Conservation (phyloP, 768 basidiomycete species). For the Lyophyllum semitale region DNA sequence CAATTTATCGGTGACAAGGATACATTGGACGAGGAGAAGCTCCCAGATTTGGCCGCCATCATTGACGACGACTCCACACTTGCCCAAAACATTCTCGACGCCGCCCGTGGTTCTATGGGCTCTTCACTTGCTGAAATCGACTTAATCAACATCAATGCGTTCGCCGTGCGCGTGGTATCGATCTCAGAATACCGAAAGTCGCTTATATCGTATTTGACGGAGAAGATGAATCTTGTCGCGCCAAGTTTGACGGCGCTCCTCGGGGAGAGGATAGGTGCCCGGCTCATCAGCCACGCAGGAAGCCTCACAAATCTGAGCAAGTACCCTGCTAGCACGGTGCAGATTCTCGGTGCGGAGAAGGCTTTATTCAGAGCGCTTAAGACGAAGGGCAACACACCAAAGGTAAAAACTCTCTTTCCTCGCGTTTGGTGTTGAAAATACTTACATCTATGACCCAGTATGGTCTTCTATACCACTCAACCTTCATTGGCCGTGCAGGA, state of each 20-base stretch:
- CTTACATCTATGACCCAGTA: constrained; percentile 54
- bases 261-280: constrained; percentile 89
- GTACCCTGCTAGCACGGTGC: constrained; percentile 97
- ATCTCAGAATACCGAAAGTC: constrained; percentile 94
- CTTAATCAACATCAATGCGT: constrained; percentile 92
- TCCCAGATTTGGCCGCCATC: constrained; percentile 76
- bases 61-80: constrained; percentile 83
- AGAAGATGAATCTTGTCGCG: constrained; percentile 98
- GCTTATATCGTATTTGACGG: constrained; percentile 81
- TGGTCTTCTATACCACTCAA: constrained; percentile 95
- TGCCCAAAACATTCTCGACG: constrained; percentile 94
- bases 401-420: constrained; percentile 47
- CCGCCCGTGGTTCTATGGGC: constrained; percentile 93
- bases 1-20: constrained; percentile 92
- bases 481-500: constrained; percentile 94
- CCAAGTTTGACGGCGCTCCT: constrained; percentile 90
- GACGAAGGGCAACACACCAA: constrained; percentile 98
- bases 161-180: constrained; percentile 88
- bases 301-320: constrained; percentile 96
- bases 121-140: constrained; percentile 89
- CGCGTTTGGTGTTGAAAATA: neutral
- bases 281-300: constrained; percentile 94
- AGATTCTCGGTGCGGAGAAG: constrained; percentile 98
- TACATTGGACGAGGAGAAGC: constrained; percentile 71
- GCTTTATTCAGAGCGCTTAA: constrained; percentile 96